phyloP scores from a whole-genome alignment of 2,329 filamentous ascomycete genomes.

The Chaetomium olivaceum region DNA sequence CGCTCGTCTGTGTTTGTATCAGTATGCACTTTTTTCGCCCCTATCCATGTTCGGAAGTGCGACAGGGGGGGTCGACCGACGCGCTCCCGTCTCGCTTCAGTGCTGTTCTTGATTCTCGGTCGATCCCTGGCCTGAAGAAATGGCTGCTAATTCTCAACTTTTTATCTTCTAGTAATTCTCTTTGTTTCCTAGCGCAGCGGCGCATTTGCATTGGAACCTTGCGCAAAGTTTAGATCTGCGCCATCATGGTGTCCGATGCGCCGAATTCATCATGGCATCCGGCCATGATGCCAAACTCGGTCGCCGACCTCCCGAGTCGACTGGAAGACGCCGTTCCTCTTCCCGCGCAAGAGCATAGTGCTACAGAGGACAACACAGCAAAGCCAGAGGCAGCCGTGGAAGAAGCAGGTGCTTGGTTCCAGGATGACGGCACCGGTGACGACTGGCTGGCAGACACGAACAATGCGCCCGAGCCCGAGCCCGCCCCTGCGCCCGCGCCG shows the following conservation, averaged over 20 bases:
- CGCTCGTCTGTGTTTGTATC: constrained; percentile 24
- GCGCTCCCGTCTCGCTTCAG: constrained; percentile 15
- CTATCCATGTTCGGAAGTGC: constrained; percentile 6
- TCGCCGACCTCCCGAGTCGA: constrained; percentile 28
- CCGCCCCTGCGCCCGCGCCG: constrained; percentile 24
- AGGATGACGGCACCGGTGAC: constrained; percentile 36
- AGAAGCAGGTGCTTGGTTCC: constrained; percentile 36
- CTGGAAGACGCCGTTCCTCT: constrained; percentile 11
- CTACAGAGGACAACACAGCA: neutral
- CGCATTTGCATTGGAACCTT: constrained; percentile 10
- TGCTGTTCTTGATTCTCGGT: constrained; percentile 16
- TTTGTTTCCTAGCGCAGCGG: constrained; percentile 23
- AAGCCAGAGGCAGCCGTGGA: constrained; percentile 4
- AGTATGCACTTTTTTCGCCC: constrained; percentile 26
- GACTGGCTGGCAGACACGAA: constrained; percentile 29
- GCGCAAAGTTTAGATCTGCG: constrained; percentile 27
- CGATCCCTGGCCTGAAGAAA: constrained; percentile 8
- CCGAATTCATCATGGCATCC: constrained; percentile 52
- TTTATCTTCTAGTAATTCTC: constrained; percentile 22
- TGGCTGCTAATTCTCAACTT: constrained; percentile 12
- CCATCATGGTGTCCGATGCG: constrained; percentile 47
- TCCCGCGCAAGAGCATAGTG: constrained; percentile 8
- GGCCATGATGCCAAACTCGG: constrained; percentile 51
- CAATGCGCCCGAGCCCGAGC: constrained; percentile 20
- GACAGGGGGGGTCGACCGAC: constrained; percentile 24